A percentile compares a stretch with the other conserved stretches of the same genome.
Conservation (phyloP, 2,329 filamentous ascomycete genomes). For the Claviceps citrina region DNA sequence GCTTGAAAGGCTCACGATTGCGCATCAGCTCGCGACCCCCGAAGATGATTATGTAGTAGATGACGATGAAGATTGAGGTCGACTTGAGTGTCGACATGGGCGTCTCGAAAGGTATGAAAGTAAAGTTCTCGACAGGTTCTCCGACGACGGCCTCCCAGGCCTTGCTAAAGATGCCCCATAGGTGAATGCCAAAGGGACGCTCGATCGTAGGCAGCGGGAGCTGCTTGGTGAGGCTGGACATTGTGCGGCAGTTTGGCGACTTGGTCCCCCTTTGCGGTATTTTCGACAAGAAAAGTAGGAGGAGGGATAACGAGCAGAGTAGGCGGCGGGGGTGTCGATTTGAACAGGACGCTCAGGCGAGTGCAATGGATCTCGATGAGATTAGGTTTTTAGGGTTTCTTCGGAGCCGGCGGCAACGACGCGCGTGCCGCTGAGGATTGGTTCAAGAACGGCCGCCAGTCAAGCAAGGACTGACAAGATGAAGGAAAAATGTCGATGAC, state of each 20-base stretch:
- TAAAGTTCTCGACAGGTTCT: constrained; percentile 74
- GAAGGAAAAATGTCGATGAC: constrained; percentile 9
- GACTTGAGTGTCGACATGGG: constrained; percentile 81
- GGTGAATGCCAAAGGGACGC: constrained; percentile 73
- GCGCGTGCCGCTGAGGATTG: neutral
- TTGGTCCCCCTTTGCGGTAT: neutral
- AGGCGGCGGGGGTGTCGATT: neutral
- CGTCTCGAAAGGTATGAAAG: constrained; percentile 65
- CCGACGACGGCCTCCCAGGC: constrained; percentile 61
- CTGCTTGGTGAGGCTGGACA: constrained; percentile 34
- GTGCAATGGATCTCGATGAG: constrained; percentile 1
- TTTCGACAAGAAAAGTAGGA: neutral
- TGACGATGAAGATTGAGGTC: constrained; percentile 62
- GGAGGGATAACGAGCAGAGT: too few relatives aligned
- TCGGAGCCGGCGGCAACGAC: constrained; percentile 1
- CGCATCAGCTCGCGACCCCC: constrained; percentile 88
- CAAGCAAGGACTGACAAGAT: constrained; percentile 24
- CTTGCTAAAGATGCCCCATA: constrained; percentile 93
- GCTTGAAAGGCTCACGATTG: constrained; percentile 67
- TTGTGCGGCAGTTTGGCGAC: constrained; percentile 18
- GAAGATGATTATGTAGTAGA: constrained; percentile 90
- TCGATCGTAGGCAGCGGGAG: constrained; percentile 67
- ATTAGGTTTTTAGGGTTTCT: constrained; percentile 3
- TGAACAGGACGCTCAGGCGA: neutral
- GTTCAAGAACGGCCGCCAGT: constrained; percentile 3